These are phyloP conservation scores for Ophiostoma quercus DNA, from an alignment of 2,329 filamentous ascomycete genomes.

Conservation along the genomic window DNA sequence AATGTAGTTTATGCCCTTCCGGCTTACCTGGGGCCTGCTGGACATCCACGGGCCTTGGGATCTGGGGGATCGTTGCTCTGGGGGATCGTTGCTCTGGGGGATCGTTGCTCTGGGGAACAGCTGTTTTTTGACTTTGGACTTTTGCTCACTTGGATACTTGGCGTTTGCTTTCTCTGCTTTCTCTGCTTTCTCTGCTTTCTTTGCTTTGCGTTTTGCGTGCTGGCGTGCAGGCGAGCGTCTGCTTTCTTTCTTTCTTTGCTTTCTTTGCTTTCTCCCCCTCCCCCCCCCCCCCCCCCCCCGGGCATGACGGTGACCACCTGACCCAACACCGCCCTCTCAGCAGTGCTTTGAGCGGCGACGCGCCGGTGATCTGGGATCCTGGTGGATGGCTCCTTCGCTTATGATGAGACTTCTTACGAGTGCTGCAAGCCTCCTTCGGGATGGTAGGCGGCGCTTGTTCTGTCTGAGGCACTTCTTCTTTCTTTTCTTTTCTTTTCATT, in stretches of 20 bases:
- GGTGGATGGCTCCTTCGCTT: background rate
- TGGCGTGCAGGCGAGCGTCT: no score
- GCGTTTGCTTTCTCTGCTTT: slow-evolving; percentile 13
- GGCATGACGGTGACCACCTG: background rate
- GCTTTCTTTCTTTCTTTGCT: background rate
- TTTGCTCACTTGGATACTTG: no score
- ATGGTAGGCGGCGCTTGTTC: background rate
- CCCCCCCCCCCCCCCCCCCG: background rate
- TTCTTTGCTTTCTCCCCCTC: background rate
- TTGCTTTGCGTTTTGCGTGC: no score
- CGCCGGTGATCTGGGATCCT: background rate
- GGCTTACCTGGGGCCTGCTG: no score
- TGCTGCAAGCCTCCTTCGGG: background rate
- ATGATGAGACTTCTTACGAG: background rate
- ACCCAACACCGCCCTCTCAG: background rate
- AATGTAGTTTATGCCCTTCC: no score
- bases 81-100: no score
- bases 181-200: background rate
- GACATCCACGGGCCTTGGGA: no score
- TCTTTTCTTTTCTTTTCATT: background rate
- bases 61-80: no score
- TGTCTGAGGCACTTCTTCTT: background rate
- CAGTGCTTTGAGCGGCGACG: background rate
- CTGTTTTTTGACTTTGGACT: background rate
- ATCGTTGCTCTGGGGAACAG: no score